phyloP scores from a whole-genome alignment of 2,329 filamentous ascomycete genomes.

The Penicillium rolfsii region DNA sequence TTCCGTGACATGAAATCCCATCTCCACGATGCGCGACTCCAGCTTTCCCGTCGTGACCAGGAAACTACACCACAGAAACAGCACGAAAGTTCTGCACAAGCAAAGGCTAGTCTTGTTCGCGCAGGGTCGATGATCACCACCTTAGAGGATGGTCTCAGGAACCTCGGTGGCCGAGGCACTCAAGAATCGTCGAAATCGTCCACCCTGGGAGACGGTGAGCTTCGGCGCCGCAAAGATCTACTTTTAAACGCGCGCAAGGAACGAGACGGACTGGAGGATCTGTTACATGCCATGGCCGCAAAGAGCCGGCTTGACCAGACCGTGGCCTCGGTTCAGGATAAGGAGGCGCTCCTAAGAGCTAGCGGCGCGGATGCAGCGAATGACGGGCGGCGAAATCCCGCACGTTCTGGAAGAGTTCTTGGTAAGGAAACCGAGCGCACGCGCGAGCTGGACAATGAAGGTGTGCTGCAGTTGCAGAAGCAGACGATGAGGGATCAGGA shows the following conservation, averaged over 20 bases:
- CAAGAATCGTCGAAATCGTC: conserved; percentile 51
- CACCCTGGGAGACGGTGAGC: conserved; percentile 62
- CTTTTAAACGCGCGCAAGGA: conserved; percentile 62
- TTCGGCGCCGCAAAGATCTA: conserved; percentile 62
- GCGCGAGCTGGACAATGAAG: conserved; percentile 65
- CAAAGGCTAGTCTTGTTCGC: conserved; percentile 62
- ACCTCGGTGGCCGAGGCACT: conserved; percentile 37
- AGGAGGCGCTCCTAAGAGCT: conserved; percentile 46
- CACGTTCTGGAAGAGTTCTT: conserved; percentile 55
- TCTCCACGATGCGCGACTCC: conserved; percentile 62
- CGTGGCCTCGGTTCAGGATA: conserved; percentile 53
- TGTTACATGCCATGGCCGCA: conserved; percentile 62
- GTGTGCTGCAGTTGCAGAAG: conserved; percentile 64
- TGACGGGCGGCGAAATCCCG: conserved; percentile 25
- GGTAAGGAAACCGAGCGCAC: conserved; percentile 64
- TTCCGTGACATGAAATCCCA: conserved; percentile 63
- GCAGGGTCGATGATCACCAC: conserved; percentile 59
- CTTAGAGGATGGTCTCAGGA: conserved; percentile 60
- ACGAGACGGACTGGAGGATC: conserved; percentile 63
- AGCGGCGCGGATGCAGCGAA: conserved; percentile 24
- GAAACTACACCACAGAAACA: conserved; percentile 62
- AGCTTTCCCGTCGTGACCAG: conserved; percentile 63
- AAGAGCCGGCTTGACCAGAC: conserved; percentile 51
- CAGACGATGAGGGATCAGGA: conserved; percentile 67
- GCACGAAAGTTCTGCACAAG: conserved; percentile 64